Base-by-base conservation (phyloP, 768 basidiomycete genomes). In the Coprinopsis marcescibilis region DNA sequence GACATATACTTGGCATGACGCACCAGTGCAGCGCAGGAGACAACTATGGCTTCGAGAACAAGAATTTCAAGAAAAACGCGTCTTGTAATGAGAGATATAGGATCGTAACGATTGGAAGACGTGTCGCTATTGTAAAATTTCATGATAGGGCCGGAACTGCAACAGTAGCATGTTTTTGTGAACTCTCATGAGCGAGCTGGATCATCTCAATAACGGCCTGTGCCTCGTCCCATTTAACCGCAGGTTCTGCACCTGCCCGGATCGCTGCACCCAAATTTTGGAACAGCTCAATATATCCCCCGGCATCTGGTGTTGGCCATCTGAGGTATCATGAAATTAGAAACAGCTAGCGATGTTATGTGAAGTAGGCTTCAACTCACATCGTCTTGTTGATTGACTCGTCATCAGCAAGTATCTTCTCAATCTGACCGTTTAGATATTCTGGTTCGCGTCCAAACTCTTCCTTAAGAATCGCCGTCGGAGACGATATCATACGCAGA, bases 191-290 rank as follows among this genome's bases (percentile, higher is more conserved):
- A 6, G 84, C 86, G 8, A 86, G 68, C 63, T 91, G 86, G 55
- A 91, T 78, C 59, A 93, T 72, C 65, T 85, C 77, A 52, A 93
- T 79, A 7, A 86, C 83, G 5, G 72, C 63, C 7, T 77, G 76
- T 0, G 85, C 80, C 59, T 91, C 80, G 54, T 79, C 77, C 75
- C 87, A 89, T 60, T 79, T 86, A 35, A 92, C 78, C 5, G 69
- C 71, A 27, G 71, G 72, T 42, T 76, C 72, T 5, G 67, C 72
- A 3, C 72, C 72, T 20, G 73, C 62, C 25, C 80, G 69, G 46
- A 90, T 83, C 4, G 75, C 76, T 20, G 68, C 73, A 10, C 78
- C 85, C 17, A 89, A 64, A 54, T 88, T 83, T 48, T 67, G 73
- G 70, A 81, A 89, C 42, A 88, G 63, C 23, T 71, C 72, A 7